phyloP scores from a whole-genome alignment of 2,329 filamentous ascomycete species.

The Pseudogymnoascus sp. region DNA sequence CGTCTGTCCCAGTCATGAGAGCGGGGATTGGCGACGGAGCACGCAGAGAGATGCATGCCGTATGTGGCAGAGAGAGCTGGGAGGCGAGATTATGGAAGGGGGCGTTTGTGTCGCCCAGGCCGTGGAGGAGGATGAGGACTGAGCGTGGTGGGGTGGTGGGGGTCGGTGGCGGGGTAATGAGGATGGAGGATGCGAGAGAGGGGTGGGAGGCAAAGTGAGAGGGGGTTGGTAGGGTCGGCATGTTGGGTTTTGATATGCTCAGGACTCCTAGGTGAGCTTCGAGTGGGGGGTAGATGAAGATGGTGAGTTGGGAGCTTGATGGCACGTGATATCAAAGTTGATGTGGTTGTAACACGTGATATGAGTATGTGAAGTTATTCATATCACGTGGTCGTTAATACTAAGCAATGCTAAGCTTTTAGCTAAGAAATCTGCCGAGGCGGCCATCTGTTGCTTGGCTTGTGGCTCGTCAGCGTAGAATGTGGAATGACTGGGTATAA shows the following conservation, averaged over 20 bases:
- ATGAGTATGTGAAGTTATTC: not conserved
- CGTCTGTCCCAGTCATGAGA: slow-evolving; percentile 24
- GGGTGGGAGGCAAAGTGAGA: slow-evolving; percentile 40
- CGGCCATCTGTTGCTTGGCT: not conserved
- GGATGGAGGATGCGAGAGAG: slow-evolving; percentile 19
- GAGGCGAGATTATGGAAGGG: slow-evolving; percentile 50
- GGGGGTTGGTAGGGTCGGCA: slow-evolving; percentile 26
- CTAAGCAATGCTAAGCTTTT: slow-evolving; percentile 1
- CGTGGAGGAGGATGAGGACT: slow-evolving; percentile 58
- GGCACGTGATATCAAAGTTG: not conserved
- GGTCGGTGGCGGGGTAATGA: slow-evolving; percentile 25
- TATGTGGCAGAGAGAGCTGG: slow-evolving; percentile 56
- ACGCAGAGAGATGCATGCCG: slow-evolving; percentile 51
- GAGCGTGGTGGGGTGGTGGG: slow-evolving; percentile 43
- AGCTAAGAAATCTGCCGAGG: not conserved
- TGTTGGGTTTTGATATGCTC: not conserved
- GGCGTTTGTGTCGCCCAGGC: slow-evolving; percentile 53
- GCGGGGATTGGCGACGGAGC: slow-evolving; percentile 53
- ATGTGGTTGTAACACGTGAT: not conserved
- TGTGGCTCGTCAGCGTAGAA: not conserved
- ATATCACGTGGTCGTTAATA: not conserved
- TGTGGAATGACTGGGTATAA: not conserved
- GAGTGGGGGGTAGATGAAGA: not conserved
- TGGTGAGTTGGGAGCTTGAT: not conserved
- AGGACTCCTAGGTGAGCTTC: not conserved